These are phyloP conservation scores for Ceratobasidium sp. DNA, from an alignment of 1,284 basidiomycete species.

Conservation along the genomic window DNA sequence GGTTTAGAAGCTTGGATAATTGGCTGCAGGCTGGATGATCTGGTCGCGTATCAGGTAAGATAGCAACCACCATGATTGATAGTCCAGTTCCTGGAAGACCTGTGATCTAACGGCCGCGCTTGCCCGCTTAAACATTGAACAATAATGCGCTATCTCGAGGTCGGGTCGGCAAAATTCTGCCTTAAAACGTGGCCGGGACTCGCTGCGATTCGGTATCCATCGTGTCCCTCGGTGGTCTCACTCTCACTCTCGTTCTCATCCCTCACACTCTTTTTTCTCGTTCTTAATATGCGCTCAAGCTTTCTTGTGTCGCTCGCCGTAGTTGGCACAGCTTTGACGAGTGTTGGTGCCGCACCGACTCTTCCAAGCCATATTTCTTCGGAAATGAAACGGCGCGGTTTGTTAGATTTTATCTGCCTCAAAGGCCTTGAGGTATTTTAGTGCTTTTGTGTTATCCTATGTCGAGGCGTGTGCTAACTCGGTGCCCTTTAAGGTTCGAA, in stretches of 20 bases:
- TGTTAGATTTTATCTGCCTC: neutral
- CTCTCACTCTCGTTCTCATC: too few species aligned
- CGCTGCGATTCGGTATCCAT: constrained; percentile 3
- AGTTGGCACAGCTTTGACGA: neutral
- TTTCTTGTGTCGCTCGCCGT: constrained; percentile 15
- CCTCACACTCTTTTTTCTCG: neutral
- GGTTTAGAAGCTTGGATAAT: too few species aligned
- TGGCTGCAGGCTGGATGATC: neutral
- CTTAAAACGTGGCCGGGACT: constrained; percentile 12
- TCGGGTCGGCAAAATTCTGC: constrained; percentile 9
- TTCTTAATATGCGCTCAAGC: constrained; percentile 14
- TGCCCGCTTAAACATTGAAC: constrained; percentile 7
- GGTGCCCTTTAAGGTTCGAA: constrained; percentile 3
- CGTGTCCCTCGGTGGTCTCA: constrained; percentile 28
- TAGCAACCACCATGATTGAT: too few species aligned
- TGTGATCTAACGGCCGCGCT: constrained; percentile 2
- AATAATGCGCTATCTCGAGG: constrained; percentile 8
- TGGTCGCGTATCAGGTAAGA: neutral
- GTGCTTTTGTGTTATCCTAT: neutral
- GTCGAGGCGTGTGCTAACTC: too few species aligned
- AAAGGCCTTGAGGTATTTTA: constrained; percentile 12
- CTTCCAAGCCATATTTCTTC: neutral
- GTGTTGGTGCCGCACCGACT: constrained; percentile 23
- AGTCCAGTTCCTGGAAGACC: constrained; percentile 28
- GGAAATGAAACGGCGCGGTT: neutral